These are phyloP conservation scores for Penicillium sp. DNA, from an alignment of 2,329 filamentous ascomycete species.

Conservation along the genomic window DNA sequence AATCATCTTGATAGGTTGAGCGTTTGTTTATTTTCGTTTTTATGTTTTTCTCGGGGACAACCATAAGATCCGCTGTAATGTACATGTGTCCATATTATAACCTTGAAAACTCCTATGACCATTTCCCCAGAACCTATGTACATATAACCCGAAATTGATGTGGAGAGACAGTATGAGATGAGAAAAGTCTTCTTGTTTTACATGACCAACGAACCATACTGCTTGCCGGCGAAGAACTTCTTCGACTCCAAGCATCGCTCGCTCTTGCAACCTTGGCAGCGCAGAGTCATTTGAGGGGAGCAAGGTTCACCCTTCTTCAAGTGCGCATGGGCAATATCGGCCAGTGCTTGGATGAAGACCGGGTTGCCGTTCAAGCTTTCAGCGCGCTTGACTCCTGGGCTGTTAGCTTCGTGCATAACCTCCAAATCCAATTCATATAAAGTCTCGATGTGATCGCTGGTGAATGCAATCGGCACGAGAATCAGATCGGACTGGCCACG, in stretches of 20 bases:
- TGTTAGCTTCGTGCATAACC: conserved; percentile 81
- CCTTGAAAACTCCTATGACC: conserved; percentile 13
- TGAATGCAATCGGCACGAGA: conserved; percentile 94
- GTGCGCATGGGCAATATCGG: conserved; percentile 82
- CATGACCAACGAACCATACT: conserved; percentile 38
- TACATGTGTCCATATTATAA: not conserved
- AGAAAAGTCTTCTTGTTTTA: conserved; percentile 11
- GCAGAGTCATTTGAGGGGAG: conserved; percentile 82
- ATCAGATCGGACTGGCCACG: conserved; percentile 91
- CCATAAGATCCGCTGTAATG: not conserved
- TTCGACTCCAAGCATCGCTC: conserved; percentile 78
- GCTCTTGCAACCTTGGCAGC: conserved; percentile 92
- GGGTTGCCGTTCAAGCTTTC: conserved; percentile 91
- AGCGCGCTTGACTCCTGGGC: conserved; percentile 80
- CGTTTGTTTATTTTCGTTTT: not conserved
- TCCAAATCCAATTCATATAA: conserved; percentile 92
- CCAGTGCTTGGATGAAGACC: conserved; percentile 87
- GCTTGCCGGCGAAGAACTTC: conserved; percentile 62
- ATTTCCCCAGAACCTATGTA: conserved; percentile 5
- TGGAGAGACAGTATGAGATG: conserved; percentile 9
- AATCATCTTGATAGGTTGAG: not conserved
- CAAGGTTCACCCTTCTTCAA: conserved; percentile 71
- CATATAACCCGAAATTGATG: conserved; percentile 8
- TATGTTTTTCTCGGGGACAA: not conserved
- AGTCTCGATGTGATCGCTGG: conserved; percentile 98